A percentile compares a stretch with the other conserved stretches of the same genome.
These are phyloP conservation scores for Vaucheria bursata DNA, from an alignment of 352 stramenopile genomes.

Conservation along the genomic window DNA sequence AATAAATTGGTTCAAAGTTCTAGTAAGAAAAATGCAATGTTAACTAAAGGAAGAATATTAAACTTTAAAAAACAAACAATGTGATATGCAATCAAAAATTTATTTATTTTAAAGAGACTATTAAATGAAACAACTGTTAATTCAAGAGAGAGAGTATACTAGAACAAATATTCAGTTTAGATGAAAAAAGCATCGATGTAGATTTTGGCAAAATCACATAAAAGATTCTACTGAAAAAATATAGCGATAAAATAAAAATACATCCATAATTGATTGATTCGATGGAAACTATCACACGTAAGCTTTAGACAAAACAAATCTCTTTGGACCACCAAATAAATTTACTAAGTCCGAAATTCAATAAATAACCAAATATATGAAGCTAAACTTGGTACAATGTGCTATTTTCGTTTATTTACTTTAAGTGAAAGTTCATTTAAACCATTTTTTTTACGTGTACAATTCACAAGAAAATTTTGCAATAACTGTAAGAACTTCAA, in stretches of 20 bases:
- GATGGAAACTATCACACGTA: background rate
- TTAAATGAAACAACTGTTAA: background rate
- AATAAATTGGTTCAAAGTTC: conserved; percentile 48
- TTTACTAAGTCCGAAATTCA: too few relatives aligned
- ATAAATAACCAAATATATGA: background rate
- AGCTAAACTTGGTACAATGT: too few relatives aligned
- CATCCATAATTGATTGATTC: background rate
- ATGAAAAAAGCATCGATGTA: too few relatives aligned
- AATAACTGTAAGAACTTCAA: background rate
- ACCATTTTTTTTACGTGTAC: background rate
- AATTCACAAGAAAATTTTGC: too few relatives aligned
- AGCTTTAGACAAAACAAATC: background rate
- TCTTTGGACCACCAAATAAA: too few relatives aligned
- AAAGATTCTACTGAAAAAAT: too few relatives aligned
- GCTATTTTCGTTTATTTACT: too few relatives aligned
- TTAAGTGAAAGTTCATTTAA: too few relatives aligned
- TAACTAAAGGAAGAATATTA: background rate
- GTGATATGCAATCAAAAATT: background rate
- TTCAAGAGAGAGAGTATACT: background rate
- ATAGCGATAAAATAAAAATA: too few relatives aligned
- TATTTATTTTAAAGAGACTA: background rate
- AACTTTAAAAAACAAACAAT: background rate
- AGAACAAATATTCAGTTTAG: background rate
- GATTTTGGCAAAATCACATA: too few relatives aligned
- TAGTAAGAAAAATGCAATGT: background rate